These are phyloP conservation scores for Akanthomyces muscarius DNA, from an alignment of 2,329 filamentous ascomycete species.

Conservation along the genomic window DNA sequence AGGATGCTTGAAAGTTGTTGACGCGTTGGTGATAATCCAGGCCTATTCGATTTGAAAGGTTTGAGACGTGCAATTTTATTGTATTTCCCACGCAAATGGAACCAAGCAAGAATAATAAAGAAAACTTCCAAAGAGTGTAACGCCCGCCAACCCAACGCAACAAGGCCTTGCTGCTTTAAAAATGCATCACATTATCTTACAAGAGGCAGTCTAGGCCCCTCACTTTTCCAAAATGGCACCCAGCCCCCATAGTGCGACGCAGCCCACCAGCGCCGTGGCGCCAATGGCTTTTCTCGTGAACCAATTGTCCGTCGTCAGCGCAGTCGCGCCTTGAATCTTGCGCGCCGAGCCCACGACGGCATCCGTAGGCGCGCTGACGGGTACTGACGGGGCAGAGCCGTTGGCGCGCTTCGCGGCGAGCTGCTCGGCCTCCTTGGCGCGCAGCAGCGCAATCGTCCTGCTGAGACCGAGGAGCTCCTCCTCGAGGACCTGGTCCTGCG, in stretches of 20 bases:
- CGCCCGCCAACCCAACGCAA: constrained; percentile 10
- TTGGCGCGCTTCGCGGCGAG: constrained; percentile 30
- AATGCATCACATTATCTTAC: neutral
- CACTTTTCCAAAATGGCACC: constrained; percentile 48
- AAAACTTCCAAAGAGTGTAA: constrained; percentile 6
- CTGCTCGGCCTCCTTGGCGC: constrained; percentile 44
- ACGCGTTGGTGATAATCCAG: too few species aligned
- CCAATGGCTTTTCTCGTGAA: constrained; percentile 62
- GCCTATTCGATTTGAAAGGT: too few species aligned
- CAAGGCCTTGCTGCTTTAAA: neutral
- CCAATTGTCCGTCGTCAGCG: constrained; percentile 62
- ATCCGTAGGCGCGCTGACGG: constrained; percentile 28
- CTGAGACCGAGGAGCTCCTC: constrained; percentile 78
- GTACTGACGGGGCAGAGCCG: constrained; percentile 22
- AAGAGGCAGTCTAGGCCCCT: neutral
- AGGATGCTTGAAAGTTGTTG: neutral
- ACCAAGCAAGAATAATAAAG: neutral
- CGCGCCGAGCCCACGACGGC: constrained; percentile 19
- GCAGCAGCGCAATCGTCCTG: constrained; percentile 56
- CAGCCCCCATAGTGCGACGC: constrained; percentile 55
- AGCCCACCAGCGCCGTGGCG: constrained; percentile 59
- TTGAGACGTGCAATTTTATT: neutral
- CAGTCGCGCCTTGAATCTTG: constrained; percentile 44
- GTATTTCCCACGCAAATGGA: neutral
- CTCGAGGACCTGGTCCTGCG: constrained; percentile 54